A percentile compares a stretch with the other conserved stretches of the same genome.
These are phyloP conservation scores for Fusarium nematophilum DNA, from an alignment of 2,329 filamentous ascomycete genomes.

Conservation along the genomic window DNA sequence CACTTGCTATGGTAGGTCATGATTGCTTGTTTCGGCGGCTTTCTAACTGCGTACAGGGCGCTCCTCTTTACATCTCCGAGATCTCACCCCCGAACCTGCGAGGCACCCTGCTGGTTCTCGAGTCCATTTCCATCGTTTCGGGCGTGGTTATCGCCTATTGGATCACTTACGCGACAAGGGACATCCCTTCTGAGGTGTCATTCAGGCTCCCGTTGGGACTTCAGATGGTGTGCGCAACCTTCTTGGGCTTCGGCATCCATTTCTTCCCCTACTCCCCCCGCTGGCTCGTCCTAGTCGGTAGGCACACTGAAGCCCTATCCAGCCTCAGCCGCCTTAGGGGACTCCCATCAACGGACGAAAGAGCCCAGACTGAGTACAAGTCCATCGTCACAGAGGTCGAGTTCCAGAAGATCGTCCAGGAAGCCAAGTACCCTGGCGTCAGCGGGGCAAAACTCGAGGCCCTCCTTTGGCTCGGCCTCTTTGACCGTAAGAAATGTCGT, in stretches of 20 bases:
- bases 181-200: conserved; percentile 38
- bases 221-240: conserved; percentile 64
- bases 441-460: conserved; percentile 61
- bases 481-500: conserved; percentile 62
- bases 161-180: conserved; percentile 45
- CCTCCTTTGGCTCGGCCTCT: conserved; percentile 59
- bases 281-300: conserved; percentile 74
- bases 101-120: conserved; percentile 57
- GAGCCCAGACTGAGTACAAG: conserved; percentile 68
- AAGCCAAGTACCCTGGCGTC: neutral
- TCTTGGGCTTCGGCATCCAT: conserved; percentile 66
- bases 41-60: conserved; percentile 42
- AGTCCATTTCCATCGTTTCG: conserved; percentile 48
- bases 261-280: conserved; percentile 73
- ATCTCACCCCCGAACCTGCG: conserved; percentile 61
- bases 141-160: conserved; percentile 32
- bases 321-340: conserved; percentile 67
- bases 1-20: neutral
- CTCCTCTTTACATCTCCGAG: conserved; percentile 59
- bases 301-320: conserved; percentile 67
- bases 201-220: conserved; percentile 71
- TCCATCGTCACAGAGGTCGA: conserved; percentile 65
- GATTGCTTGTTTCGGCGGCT: neutral
- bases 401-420: neutral
- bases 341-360: conserved; percentile 69